Conservation (phyloP, 306 rosid genomes). For the Prunus salicina region DNA sequence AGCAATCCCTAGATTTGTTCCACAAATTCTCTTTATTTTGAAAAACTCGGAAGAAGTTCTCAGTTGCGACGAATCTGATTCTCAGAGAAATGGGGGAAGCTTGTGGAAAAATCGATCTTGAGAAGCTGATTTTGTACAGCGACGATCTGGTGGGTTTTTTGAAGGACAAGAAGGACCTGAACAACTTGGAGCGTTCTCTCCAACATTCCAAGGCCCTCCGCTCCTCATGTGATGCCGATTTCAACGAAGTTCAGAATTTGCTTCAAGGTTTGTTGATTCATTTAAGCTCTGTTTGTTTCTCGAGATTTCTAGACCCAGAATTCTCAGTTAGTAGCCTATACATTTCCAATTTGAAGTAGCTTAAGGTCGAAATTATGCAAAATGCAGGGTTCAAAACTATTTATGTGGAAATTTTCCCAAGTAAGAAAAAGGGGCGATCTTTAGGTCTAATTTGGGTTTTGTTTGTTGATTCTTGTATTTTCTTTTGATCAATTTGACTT, state of each 20-base stretch:
- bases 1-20: not conserved
- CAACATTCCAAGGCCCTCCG: slow-evolving; percentile 36
- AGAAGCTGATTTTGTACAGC: slow-evolving; percentile 42
- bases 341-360: not conserved
- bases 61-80: not conserved
- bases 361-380: not conserved
- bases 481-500: no score
- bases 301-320: not conserved
- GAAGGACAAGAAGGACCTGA: slow-evolving; percentile 44
- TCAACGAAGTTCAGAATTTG: slow-evolving; percentile 32
- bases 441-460: not conserved
- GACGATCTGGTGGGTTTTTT: slow-evolving; percentile 54
- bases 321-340: not conserved
- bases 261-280: slow-evolving; percentile 46
- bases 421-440: not conserved
- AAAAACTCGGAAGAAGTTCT: not conserved
- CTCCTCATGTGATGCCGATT: slow-evolving; percentile 52
- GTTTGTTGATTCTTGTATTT: not conserved
- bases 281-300: not conserved
- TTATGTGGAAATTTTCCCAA: not conserved
- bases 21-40: not conserved
- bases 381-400: not conserved
- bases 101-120: slow-evolving; percentile 37
- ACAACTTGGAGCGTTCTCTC: slow-evolving; percentile 41
- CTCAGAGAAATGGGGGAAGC: slow-evolving; percentile 43